Evolutionary conservation across 768 basidiomycete genomes (phyloP), one percentile per base, ranked within the genome.

Genomic region (Calocybe cyanea): DNA sequence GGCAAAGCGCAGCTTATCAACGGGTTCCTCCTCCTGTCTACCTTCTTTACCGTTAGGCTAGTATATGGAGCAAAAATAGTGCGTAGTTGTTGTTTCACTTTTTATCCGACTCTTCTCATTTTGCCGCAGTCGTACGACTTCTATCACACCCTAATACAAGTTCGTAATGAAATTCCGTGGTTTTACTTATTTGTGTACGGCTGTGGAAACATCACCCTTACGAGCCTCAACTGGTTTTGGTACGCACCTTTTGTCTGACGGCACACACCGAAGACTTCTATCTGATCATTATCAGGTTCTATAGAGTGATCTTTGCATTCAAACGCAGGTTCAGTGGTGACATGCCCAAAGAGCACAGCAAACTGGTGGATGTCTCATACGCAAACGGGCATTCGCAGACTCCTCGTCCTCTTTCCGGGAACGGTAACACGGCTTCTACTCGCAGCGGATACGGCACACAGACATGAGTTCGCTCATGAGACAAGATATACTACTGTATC

Each of bases 201-300:
- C 1, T 34, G 58, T 4, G 85, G 81, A 14, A 90, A 88, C 56
- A 46, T 86, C 25, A 57, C 81, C 25, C 68, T 93, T 8, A 83
- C 90, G 54, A 68, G 71, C 3, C 69, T 94, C 18, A 94, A 93
- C 62, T 81, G 82, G 73, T 72, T 83, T 55, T 92, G 89, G 88
- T 89, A 38, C n/a, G 76, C 63, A n/a, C 24, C 13, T 15, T 28
- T 30, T 33, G 1, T 7, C 32, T 33, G 2, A 0, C 7, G 13
- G 6, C 24, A 2, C 1, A 3, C n/a, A 9, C 8, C 7, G n/a
- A 23, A 18, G 23, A 11, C 32, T 28, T 17, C 34, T 45, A 8
- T 42, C 13, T 49, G 20, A 36, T 38, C 3, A 33, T 19, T 7
- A 38, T 11, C 49, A 86, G 87, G 87, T 83, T 90, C 63, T 68